phyloP scores from a whole-genome alignment of 1,284 basidiomycete species.

The Malassezia equina region DNA sequence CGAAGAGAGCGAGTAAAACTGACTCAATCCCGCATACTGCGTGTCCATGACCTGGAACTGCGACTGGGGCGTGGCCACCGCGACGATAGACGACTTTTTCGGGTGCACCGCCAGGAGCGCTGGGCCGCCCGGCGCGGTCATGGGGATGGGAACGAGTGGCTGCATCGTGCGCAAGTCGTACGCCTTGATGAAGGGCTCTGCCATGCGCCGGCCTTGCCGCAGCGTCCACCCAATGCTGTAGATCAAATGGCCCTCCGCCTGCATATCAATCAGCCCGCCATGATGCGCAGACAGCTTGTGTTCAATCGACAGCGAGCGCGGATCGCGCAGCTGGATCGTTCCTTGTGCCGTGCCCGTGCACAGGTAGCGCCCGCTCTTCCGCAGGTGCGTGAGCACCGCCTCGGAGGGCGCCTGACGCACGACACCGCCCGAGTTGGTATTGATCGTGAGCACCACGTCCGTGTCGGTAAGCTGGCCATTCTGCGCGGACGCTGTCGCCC shows the following conservation, averaged over 20 bases:
- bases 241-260: slow-evolving; percentile 40
- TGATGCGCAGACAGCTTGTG: slow-evolving; percentile 43
- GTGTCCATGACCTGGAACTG: slow-evolving; percentile 82
- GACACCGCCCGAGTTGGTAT: slow-evolving; percentile 33
- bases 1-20: slow-evolving; percentile 54
- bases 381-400: slow-evolving; percentile 34
- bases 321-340: slow-evolving; percentile 43
- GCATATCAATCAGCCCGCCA: slow-evolving; percentile 45
- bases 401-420: slow-evolving; percentile 34
- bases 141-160: slow-evolving; percentile 70
- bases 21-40: slow-evolving; percentile 58
- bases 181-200: slow-evolving; percentile 84
- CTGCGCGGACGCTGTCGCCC: slow-evolving; percentile 23
- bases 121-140: slow-evolving; percentile 64
- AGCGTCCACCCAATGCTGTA: slow-evolving; percentile 46
- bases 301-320: slow-evolving; percentile 36
- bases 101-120: slow-evolving; percentile 77
- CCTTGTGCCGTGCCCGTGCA: slow-evolving; percentile 36
- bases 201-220: slow-evolving; percentile 69
- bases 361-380: slow-evolving; percentile 30
- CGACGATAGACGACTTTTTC: slow-evolving; percentile 64
- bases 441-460: slow-evolving; percentile 34
- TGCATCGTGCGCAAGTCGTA: slow-evolving; percentile 78
- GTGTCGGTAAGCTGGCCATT: slow-evolving; percentile 21
- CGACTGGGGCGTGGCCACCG: slow-evolving; percentile 72